phyloP scores from a whole-genome alignment of 257 asterid species.

The Linaria vulgaris region DNA sequence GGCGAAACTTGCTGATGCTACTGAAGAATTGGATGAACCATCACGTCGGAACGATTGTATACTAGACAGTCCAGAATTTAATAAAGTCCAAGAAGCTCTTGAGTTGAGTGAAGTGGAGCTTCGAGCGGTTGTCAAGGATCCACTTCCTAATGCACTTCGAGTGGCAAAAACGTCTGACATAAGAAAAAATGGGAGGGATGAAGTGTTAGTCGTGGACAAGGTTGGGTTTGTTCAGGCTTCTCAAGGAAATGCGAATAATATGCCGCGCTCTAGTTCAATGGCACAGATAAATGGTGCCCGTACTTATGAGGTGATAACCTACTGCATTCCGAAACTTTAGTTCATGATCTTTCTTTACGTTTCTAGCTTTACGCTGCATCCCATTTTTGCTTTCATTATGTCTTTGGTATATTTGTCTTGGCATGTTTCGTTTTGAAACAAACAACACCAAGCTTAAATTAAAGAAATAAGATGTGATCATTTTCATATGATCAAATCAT shows the following conservation, averaged over 20 bases:
- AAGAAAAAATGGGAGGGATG: no score
- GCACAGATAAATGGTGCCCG: conserved; percentile 55
- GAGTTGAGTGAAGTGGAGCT: conserved; percentile 56
- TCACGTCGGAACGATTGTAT: conserved; percentile 25
- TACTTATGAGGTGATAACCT: conserved; percentile 48
- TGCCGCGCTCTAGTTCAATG: no score
- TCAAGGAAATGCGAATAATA: no score
- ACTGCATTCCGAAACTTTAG: no score
- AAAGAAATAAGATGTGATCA: no score
- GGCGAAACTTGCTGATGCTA: conserved; percentile 50
- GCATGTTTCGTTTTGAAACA: no score
- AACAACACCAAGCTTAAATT: no score
- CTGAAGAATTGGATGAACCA: conserved; percentile 28
- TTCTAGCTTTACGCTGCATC: no score
- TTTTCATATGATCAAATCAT: no score
- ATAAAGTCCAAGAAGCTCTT: conserved; percentile 49
- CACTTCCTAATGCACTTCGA: conserved; percentile 68
- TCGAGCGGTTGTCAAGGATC: conserved; percentile 65
- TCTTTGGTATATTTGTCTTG: no score
- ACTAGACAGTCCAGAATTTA: conserved; percentile 43
- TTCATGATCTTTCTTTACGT: no score
- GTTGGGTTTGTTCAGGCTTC: conserved; percentile 46
- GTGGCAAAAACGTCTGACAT: conserved; percentile 38
- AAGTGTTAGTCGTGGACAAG: conserved; percentile 31
- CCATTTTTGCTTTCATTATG: no score